Base-by-base conservation (phyloP, 345 rosid species). In the Salix dunnii region DNA sequence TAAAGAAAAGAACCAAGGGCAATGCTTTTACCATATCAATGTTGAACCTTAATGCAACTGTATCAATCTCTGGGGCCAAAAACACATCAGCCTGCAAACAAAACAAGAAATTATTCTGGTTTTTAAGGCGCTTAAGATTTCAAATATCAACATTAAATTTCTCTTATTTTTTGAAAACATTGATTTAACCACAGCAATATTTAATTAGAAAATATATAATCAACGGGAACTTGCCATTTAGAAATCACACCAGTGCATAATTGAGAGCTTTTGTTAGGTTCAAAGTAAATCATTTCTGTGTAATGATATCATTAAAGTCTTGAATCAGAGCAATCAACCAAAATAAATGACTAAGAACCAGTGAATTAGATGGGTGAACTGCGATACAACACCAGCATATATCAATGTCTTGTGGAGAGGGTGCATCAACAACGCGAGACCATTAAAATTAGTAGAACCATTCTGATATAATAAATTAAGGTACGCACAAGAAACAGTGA, bases 31-130 rank as follows among this genome's bases (percentile, higher is more conserved):
- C 91, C 89, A 89, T 78, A 69, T 84, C 86, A n/a, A 88, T 77
- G 16, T 86, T 78, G 68, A 84, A 86, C 79, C 81, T 78, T 51
- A 5, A 40, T 11, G 38, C 31, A 17, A 85, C 87, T 18, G 64
- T 67, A 48, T 86, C 88, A 71, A 89, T 84, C 73, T 89, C 88
- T 27, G 90, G 91, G 66, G 87, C 91, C 84, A 89, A 70, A 76
- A 88, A 89, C 42, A 88, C 89, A 80, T 89, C 93, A 67, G 87
- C 87, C 91, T 88, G 86, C 73, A 66, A 78, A 42, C 27, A 38
- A 67, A 36, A 68, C 43, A 73, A 38, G 62, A 36, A 28, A 67
- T 67, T 12, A 51, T 21, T 6, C 67, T 48, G n/a, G 2, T 40
- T 21, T 55, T 58, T 5, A 61, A 38, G 33, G 21, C 9, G 25